These are phyloP conservation scores for Suillus plorans DNA, from an alignment of 768 basidiomycete genomes.

Conservation along the genomic window DNA sequence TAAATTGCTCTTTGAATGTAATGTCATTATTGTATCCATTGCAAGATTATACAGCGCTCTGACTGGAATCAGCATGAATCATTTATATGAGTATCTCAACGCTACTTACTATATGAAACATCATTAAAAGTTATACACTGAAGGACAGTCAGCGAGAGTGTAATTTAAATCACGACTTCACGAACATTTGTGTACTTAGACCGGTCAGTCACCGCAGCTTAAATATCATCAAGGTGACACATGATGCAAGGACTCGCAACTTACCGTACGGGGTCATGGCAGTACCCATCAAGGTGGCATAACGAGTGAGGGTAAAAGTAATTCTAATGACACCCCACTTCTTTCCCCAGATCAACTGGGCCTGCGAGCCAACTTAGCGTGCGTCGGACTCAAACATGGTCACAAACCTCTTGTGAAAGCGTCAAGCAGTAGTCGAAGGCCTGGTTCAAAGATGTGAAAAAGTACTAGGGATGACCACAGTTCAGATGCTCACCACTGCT, in stretches of 20 bases:
- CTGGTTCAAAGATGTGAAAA: background rate
- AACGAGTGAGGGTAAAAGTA: background rate
- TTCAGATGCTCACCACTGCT: background rate
- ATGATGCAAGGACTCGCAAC: background rate
- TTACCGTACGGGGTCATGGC: constrained; percentile 2
- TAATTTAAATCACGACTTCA: background rate
- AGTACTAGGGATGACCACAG: background rate
- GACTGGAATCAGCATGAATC: too few relatives aligned
- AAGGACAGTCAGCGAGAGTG: background rate
- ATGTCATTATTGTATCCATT: too few relatives aligned
- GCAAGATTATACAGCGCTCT: too few relatives aligned
- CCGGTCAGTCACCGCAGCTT: background rate
- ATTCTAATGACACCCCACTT: background rate
- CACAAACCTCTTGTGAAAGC: constrained; percentile 5
- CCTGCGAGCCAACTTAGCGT: background rate
- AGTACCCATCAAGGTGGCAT: constrained; percentile 1
- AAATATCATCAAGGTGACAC: background rate
- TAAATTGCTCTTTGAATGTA: too few relatives aligned
- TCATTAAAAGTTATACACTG: background rate
- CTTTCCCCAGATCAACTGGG: constrained; percentile 6
- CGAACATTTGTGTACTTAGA: background rate
- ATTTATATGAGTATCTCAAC: too few relatives aligned
- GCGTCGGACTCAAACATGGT: background rate
- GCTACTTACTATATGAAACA: constrained; percentile 1
- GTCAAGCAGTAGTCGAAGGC: constrained; percentile 6